phyloP scores from a whole-genome alignment of 1,284 basidiomycete genomes.

The Termitomyces sp. region DNA sequence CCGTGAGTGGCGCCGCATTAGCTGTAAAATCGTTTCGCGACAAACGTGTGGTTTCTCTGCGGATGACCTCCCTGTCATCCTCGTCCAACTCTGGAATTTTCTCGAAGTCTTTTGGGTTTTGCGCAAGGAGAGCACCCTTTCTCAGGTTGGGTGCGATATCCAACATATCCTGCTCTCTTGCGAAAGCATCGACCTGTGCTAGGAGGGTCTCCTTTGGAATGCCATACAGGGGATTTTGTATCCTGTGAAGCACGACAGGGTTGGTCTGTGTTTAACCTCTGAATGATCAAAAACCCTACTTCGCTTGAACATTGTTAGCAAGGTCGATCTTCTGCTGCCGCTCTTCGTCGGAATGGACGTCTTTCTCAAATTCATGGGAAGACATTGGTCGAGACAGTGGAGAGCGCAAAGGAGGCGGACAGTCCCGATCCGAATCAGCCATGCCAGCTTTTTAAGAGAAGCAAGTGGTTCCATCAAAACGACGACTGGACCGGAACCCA shows the following conservation, averaged over 20 bases:
- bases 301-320: constrained; percentile 37
- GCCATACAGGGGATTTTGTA: constrained; percentile 52
- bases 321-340: constrained; percentile 25
- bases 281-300: constrained; percentile 23
- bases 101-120: constrained; percentile 49
- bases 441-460: constrained; percentile 9
- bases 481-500: too few relatives aligned
- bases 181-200: constrained; percentile 42
- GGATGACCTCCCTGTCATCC: constrained; percentile 44
- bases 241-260: constrained; percentile 27
- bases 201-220: constrained; percentile 40
- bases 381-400: constrained; percentile 10
- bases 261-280: not conserved
- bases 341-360: constrained; percentile 17
- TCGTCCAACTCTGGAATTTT: constrained; percentile 44
- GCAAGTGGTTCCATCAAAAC: not conserved
- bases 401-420: constrained; percentile 1
- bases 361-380: constrained; percentile 16
- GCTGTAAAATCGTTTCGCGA: not conserved
- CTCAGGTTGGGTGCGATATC: constrained; percentile 42
- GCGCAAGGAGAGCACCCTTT: constrained; percentile 58
- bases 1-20: not conserved
- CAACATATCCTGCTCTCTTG: constrained; percentile 39
- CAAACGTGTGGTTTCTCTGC: constrained; percentile 49
- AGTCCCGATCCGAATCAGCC: not conserved